Percentiles rank a stretch among this genome's conserved stretches.
Evolutionary conservation across 257 asterid genomes (phyloP).

Genomic region (Mitragyna speciosa): DNA sequence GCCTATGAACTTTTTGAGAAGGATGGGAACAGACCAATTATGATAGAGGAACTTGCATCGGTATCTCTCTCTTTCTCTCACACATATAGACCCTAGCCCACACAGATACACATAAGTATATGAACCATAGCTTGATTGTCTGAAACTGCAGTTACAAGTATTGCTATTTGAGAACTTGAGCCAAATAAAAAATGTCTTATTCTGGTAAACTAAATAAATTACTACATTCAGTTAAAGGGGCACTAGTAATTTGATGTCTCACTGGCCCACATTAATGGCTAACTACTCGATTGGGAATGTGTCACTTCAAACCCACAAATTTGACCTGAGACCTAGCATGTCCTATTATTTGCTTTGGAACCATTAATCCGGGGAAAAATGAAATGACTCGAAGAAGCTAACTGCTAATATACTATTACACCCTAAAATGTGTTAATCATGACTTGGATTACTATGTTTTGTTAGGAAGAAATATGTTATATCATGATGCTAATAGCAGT

Average conservation of each 20-base stretch:
- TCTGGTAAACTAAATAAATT: neutral
- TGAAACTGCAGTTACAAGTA: neutral
- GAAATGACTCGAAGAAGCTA: neutral
- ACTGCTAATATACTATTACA: neutral
- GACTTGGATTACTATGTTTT: neutral
- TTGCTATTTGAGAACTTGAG: neutral
- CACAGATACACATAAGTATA: neutral
- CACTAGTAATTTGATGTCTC: neutral
- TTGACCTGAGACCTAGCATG: neutral
- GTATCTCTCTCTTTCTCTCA: conserved; percentile 40
- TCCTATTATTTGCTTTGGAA: neutral
- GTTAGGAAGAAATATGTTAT: too few relatives aligned
- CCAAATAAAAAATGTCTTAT: neutral
- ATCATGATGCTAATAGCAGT: neutral
- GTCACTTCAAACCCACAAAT: neutral
- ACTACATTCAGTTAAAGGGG: neutral
- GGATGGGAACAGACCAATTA: conserved; percentile 88
- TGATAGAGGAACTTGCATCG: conserved; percentile 97
- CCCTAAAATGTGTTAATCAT: neutral
- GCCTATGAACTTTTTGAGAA: conserved; percentile 92
- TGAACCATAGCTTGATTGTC: neutral
- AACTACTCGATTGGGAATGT: neutral
- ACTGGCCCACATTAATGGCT: too few relatives aligned
- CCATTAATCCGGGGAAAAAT: neutral
- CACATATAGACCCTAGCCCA: neutral